Evolutionary conservation across 306 rosid species (phyloP), one percentile per base, ranked within the genome.

Genomic region (Gleditsia sinensis): DNA sequence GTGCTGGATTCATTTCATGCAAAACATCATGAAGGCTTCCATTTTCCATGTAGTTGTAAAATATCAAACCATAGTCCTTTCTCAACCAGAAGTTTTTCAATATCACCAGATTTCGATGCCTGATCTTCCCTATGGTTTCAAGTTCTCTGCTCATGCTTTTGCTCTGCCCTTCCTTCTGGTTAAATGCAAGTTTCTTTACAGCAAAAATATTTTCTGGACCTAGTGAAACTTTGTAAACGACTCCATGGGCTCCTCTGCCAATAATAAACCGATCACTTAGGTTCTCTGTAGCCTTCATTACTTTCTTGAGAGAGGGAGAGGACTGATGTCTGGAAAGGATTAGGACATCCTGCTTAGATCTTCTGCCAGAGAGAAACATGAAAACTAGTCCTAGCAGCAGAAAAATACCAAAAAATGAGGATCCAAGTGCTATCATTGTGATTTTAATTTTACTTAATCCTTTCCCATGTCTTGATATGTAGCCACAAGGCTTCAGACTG

Each of bases 81-180:
- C 51, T 7, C 39, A 34, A 34, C 39, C 39, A 34, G 8, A 34
- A 34, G 6, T 34, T 34, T 6, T 34, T 34, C 39, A 45, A 16
- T 45, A 1, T 45, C 2, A 14, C 20, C 17, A 45, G 5, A 45
- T 45, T 45, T 45, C 14, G 20, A 45, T 45, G 51, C 51, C 20
- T 45, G 16, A 45, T 45, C 51, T 45, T 45, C 19, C 7, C 1
- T 12, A 45, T 16, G 51, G 14, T 45, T 45, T 45, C 14, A 45
- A 45, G 16, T 14, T 45, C 51, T 16, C 51, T 45, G 7, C 51
- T 45, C n/a, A 45, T 78, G 13, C 66, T 86, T 70, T 85, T 45
- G 6, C 51, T 45, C 5, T 34, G 39, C 92, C 76, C 82, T 85
- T 77, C 19, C 51, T 45, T 4, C 0, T 45, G 14, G 39, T 19